phyloP scores from a whole-genome alignment of 148 eudicot species.

The Diospyros kaki region DNA sequence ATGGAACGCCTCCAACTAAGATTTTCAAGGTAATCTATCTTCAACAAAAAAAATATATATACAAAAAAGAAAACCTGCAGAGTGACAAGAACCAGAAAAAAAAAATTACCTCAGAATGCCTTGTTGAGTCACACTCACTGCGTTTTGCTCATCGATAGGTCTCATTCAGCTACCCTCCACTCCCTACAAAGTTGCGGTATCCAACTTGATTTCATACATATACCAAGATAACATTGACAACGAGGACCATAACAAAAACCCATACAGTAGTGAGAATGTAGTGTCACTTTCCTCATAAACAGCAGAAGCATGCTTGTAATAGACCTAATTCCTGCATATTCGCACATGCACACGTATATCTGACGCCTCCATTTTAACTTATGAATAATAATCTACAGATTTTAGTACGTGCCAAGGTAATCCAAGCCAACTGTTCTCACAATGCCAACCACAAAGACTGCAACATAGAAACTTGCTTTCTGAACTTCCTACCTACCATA shows the following conservation, averaged over 20 bases:
- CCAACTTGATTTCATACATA: background rate
- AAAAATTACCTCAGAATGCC: background rate
- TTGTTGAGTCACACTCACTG: constrained; percentile 26
- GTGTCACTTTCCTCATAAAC: background rate
- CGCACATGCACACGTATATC: background rate
- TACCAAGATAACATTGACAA: constrained; percentile 6
- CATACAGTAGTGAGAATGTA: background rate
- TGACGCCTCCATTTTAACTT: background rate
- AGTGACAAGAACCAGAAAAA: background rate
- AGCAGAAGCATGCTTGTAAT: background rate
- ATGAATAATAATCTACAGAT: background rate
- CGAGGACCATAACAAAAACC: background rate
- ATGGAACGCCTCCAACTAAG: constrained; percentile 10
- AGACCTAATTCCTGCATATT: too few species aligned
- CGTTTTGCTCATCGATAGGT: constrained; percentile 27
- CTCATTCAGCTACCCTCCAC: constrained; percentile 15
- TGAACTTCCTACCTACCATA: background rate
- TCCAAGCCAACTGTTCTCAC: background rate
- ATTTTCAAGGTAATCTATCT: background rate
- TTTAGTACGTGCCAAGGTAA: background rate
- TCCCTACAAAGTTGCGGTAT: background rate
- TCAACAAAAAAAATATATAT: background rate
- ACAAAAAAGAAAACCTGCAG: background rate
- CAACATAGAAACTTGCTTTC: background rate
- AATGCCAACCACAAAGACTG: background rate